phyloP scores from a whole-genome alignment of 805 yeast genomes.

The Hanseniaspora taiwanica region DNA sequence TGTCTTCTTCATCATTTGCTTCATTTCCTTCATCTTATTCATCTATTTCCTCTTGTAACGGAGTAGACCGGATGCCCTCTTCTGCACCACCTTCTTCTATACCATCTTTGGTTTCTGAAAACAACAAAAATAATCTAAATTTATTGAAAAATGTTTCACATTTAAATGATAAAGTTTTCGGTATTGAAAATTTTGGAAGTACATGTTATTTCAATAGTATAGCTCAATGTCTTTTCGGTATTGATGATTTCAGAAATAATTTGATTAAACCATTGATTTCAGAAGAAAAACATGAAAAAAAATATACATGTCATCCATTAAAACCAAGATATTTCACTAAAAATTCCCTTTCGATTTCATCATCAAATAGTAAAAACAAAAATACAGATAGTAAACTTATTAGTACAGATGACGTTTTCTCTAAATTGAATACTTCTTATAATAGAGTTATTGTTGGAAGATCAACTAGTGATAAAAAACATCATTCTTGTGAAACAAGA shows the following conservation, averaged over 20 bases:
- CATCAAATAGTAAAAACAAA: background rate
- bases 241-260: slow-evolving; percentile 50
- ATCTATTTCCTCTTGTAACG: background rate
- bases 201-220: slow-evolving; percentile 94
- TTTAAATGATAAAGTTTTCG: slow-evolving; percentile 46
- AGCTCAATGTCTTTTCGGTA: slow-evolving; percentile 72
- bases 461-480: slow-evolving; percentile 23
- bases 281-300: slow-evolving; percentile 19
- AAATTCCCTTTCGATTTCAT: background rate
- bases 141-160: too few relatives aligned
- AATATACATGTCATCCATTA: slow-evolving; percentile 28
- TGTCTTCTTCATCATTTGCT: background rate
- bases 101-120: too few relatives aligned
- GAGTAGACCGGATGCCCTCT: background rate
- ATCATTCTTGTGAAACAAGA: slow-evolving; percentile 50
- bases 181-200: slow-evolving; percentile 78
- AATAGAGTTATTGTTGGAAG: slow-evolving; percentile 35
- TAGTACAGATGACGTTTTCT: slow-evolving; percentile 4
- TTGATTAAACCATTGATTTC: slow-evolving; percentile 36
- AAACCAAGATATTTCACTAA: slow-evolving; percentile 23
- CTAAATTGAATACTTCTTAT: slow-evolving; percentile 23
- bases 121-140: too few relatives aligned
- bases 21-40: background rate
- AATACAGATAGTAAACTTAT: slow-evolving; percentile 1
- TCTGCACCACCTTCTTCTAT: too few relatives aligned